Base-by-base conservation (phyloP, 495 filamentous ascomycete genomes). In the Terfezia boudieri region DNA sequence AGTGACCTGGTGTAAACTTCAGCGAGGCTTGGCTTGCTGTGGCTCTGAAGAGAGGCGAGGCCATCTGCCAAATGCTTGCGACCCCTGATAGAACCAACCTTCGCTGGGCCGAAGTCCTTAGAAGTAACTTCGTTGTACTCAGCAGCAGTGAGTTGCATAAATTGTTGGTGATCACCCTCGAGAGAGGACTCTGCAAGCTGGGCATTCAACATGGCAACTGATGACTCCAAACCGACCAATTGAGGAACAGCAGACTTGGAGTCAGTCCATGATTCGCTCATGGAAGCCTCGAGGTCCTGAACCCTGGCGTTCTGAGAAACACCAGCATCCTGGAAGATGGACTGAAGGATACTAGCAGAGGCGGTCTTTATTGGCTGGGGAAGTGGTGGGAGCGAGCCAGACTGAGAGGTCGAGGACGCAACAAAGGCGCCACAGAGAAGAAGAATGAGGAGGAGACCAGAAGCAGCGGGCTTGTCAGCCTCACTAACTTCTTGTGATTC, bases 361-460 rank as follows among this genome's bases (percentile, higher is more conserved):
- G 92, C 92, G 56, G 83, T 84, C 55, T 86, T 86, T 54, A 96
- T 82, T 60, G 95, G 89, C 55, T 94, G 86, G 17, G 90, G 86
- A 59, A 98, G 79, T 58, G 81, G 81, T 36, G 88, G 89, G 61
- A 95, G 80, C 59, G 62, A 81, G 63, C 66, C 77, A 68, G 71
- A 66, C 3, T 75, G 69, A 53, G 74, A 75, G 71, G 89, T 93
- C 49, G 63, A 65, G 12, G 88, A 94, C 53, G 89, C 86, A 57
- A 96, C 86, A 67, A 93, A 95, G 52, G 90, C 90, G 61, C 90
- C 90, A 63, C 93, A 88, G 55, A 98, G 83, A 57, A 98, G 84
- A 60, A 94, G 84, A 55, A 81, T 80, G 63, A 83, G 74, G 52
- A 84, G 69, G 50, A 84, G 68, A 53, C 80, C 78, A 53, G 77